Evolutionary conservation across 2,329 filamentous ascomycete genomes (phyloP), one percentile per base, ranked within the genome.

Genomic region (Lomentospora prolificans): DNA sequence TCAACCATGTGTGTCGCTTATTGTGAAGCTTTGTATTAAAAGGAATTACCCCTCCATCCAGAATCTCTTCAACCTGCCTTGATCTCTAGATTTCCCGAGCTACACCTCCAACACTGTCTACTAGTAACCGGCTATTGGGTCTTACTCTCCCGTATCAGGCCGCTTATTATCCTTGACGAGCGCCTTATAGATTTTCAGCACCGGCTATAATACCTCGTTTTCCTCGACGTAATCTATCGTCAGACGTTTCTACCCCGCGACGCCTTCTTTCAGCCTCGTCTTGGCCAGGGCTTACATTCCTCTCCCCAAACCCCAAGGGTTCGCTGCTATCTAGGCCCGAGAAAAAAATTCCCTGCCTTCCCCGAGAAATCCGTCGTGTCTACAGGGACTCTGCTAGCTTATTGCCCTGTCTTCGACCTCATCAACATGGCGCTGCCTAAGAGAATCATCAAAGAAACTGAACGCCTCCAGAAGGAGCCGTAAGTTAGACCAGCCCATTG

Each of bases 361-460:
- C 24, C 5, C 12, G 19, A 25, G 19, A 2, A 27, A 14, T 22
- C 9, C n/a, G 7, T 3, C 3, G 17, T 7, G 25, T 41, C 19
- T 36, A 39, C 27, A 33, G 41, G 31, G 14, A 8, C 8, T 39
- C 31, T 17, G 36, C n/a, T 41, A 41, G 7, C 19, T 41, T 17
- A 41, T 17, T 25, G 17, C 44, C 6, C 8, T 10, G 19, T 41
- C 12, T 22, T 25, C 27, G 36, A 3, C 41, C 19, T 10, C 8
- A 33, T 4, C 12, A 46, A 51, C 8, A 84, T 83, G 89, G 85
- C 90, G 60, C 78, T 99, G 62, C 92, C 94, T 30, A 99, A 99
- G 79, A 82, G 94, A 68, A 99, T 99, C 67, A 82, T 97, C 67
- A 99, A 99, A 75, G 95, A 99, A 81, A 99, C 94, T 19, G 92